Base-by-base conservation (phyloP, 1,139 yeast genomes). In the Meyerozyma athensensis region DNA sequence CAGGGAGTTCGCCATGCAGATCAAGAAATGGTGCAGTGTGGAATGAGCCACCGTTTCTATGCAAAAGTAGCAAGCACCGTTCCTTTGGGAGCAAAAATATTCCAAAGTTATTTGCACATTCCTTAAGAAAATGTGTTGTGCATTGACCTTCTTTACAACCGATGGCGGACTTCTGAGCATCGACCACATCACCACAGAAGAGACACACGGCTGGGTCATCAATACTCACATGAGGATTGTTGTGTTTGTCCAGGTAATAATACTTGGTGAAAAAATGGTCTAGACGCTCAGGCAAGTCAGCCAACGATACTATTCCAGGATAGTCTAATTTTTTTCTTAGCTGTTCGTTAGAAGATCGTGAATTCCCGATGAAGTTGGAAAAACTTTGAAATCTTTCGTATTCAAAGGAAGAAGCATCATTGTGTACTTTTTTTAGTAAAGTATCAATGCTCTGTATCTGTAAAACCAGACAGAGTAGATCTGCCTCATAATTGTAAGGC, bases 181-280 rank as follows among this genome's bases (percentile, higher is more conserved):
- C 81, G 20, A 86, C 71, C 4, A 82, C 71, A 10, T 67, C 64
- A 1, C 90, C 94, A 61, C 98, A 92, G 46, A 83, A 82, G 39
- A 92, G 61, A 52, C 98, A 92, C 9, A 92, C 67, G 0, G 96
- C 96, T 0, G 96, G 95, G 46, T 89, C 96, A 22, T 74, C 71
- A 23, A 73, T 74, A n/a, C 53, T 44, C 43, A 51, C 53, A 42
- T 65, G 62, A 1, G 74, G 75, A 35, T 64, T 63, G 36, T 63
- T 59, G 21, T 61, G 65, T 38, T 63, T 60, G 34, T 69, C 68
- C 50, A 65, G 66, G 47, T 78, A 76, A 42, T 77, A 69, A 41
- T 72, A 68, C 23, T 74, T 68, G 2, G 84, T 73, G 61, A 82
- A 86, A 49, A 90, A 81, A 33, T 68, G 71, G 47, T 87, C 95